A percentile compares a stretch with the other conserved stretches of the same genome.
Evolutionary conservation across 208 protist species (phyloP).

Genomic region (Acanthamoeba healyi): DNA sequence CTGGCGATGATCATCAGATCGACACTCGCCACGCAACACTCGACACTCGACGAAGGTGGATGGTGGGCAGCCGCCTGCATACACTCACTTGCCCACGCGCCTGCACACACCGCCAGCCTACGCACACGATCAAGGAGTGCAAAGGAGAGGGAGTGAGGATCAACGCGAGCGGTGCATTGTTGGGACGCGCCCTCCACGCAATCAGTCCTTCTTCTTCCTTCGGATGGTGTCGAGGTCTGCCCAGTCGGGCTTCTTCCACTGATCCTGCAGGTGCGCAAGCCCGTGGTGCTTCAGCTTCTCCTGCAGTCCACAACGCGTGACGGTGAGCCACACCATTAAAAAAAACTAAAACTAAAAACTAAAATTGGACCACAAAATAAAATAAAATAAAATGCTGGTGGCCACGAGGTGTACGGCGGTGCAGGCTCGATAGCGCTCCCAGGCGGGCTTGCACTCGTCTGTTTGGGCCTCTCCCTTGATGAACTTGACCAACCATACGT

Average conservation of each 20-base stretch:
- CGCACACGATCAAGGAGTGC: too few relatives aligned
- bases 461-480: conserved; percentile 4
- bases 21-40: too few relatives aligned
- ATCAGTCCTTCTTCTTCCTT: too few relatives aligned
- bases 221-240: conserved; percentile 36
- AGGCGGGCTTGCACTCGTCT: conserved; percentile 55
- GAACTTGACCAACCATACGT: conserved; percentile 49
- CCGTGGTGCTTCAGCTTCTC: conserved; percentile 44
- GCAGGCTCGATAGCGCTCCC: conserved; percentile 55
- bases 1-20: too few relatives aligned
- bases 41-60: too few relatives aligned
- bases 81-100: too few relatives aligned
- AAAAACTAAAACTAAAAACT: not conserved
- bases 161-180: too few relatives aligned
- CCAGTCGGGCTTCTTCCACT: conserved; percentile 61
- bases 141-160: too few relatives aligned
- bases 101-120: too few relatives aligned
- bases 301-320: not conserved
- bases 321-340: not conserved
- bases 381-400: not conserved
- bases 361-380: conserved; percentile 5
- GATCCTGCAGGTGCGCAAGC: conserved; percentile 46
- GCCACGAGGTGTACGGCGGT: conserved; percentile 2
- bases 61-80: too few relatives aligned
- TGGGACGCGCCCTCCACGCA: too few relatives aligned